These are phyloP conservation scores for Schoenoplectus triqueter DNA, from an alignment of 202 grass and related monocot species.

Conservation along the genomic window DNA sequence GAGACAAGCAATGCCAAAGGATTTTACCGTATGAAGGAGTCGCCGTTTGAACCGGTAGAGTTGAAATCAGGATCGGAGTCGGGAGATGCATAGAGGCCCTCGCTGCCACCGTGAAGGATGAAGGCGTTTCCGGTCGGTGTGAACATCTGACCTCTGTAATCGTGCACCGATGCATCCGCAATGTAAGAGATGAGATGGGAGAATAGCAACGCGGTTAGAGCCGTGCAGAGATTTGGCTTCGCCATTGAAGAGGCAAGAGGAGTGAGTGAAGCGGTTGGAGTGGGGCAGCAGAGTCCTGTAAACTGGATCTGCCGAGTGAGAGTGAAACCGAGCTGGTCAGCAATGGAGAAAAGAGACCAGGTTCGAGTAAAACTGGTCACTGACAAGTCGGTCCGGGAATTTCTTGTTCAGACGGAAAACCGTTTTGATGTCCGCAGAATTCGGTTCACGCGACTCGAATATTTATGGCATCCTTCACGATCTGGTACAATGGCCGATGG, in stretches of 20 bases:
- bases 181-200: conserved; percentile 32
- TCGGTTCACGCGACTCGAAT: conserved; percentile 19
- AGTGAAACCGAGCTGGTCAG: neutral
- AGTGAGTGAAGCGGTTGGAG: conserved; percentile 27
- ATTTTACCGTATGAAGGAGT: conserved; percentile 84
- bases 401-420: neutral
- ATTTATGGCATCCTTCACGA: too few species aligned
- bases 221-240: conserved; percentile 49
- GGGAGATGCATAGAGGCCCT: conserved; percentile 81
- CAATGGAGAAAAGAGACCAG: neutral
- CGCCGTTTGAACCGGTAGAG: conserved; percentile 39
- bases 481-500: too few species aligned
- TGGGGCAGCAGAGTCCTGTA: too few species aligned
- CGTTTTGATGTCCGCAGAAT: neutral
- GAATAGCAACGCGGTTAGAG: conserved; percentile 35
- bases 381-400: neutral
- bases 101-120: conserved; percentile 88
- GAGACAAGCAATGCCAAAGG: conserved; percentile 19
- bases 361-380: neutral
- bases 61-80: conserved; percentile 50
- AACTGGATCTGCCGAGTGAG: conserved; percentile 33
- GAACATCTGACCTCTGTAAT: conserved; percentile 73
- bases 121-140: conserved; percentile 86
- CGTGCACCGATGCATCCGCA: conserved; percentile 85
- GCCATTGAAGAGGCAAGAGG: conserved; percentile 34